These are phyloP conservation scores for Pouteria campechiana DNA, from an alignment of 179 eudicot species.

Conservation along the genomic window DNA sequence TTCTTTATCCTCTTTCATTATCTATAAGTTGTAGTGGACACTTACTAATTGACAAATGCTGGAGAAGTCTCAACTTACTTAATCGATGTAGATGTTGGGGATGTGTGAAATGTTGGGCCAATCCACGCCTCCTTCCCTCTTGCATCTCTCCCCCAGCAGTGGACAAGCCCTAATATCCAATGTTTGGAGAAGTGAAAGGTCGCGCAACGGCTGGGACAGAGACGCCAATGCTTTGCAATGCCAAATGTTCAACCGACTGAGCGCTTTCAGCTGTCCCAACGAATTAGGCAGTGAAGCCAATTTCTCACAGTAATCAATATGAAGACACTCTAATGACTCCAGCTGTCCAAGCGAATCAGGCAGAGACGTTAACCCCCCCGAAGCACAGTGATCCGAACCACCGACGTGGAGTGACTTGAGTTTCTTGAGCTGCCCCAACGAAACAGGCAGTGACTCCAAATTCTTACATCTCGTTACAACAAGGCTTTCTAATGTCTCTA, in stretches of 20 bases:
- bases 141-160: conserved; percentile 6
- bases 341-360: conserved; percentile 7
- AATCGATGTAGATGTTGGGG: conserved; percentile 4
- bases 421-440: too few relatives aligned
- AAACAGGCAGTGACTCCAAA: too few relatives aligned
- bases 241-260: conserved; percentile 9
- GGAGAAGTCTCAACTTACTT: too few relatives aligned
- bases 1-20: too few relatives aligned
- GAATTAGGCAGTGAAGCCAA: too few relatives aligned
- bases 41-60: too few relatives aligned
- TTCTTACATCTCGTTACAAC: too few relatives aligned
- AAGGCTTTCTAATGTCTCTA: too few relatives aligned
- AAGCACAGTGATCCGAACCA: not conserved
- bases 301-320: conserved; percentile 7
- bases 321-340: conserved; percentile 20
- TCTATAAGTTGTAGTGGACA: too few relatives aligned
- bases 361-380: too few relatives aligned
- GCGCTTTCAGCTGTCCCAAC: conserved; percentile 8
- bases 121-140: conserved; percentile 7
- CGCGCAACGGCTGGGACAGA: conserved; percentile 6
- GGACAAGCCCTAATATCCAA: conserved; percentile 4
- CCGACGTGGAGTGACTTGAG: too few relatives aligned
- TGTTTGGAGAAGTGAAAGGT: too few relatives aligned
- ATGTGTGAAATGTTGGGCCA: conserved; percentile 16
- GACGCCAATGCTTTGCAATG: conserved; percentile 6